Conservation (phyloP, 1,284 basidiomycete genomes). For the Rhodotorula sp. region DNA sequence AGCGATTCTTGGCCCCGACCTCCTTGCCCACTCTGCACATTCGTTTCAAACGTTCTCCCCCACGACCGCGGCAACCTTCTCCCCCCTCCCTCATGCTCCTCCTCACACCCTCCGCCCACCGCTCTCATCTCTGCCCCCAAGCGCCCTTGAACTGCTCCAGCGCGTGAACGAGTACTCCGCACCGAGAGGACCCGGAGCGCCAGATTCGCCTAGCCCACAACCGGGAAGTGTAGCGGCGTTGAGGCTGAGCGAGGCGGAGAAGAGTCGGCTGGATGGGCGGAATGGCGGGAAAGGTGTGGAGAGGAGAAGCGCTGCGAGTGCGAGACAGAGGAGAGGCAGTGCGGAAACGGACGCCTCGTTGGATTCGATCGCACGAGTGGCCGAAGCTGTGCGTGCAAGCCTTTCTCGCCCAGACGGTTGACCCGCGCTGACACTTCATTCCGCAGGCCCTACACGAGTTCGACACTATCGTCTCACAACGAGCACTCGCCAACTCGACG, state of each 20-base stretch:
- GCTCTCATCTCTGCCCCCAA: background rate
- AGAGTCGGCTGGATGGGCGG: background rate
- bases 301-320: background rate
- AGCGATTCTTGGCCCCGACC: background rate
- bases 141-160: slow-evolving; percentile 4
- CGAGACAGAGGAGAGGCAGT: background rate
- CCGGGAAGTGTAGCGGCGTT: slow-evolving; percentile 27
- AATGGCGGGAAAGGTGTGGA: background rate
- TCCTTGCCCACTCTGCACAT: background rate
- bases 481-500: background rate
- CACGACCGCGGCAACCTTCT: background rate
- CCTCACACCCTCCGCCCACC: slow-evolving; percentile 1
- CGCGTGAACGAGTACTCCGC: background rate
- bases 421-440: background rate
- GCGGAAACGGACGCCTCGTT: slow-evolving; percentile 5
- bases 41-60: background rate
- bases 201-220: slow-evolving; percentile 23
- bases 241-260: slow-evolving; percentile 2
- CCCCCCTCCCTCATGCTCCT: background rate
- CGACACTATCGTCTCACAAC: slow-evolving; percentile 19
- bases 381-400: slow-evolving; percentile 21
- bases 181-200: background rate
- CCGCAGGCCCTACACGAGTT: slow-evolving; percentile 31
- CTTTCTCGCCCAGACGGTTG: background rate
- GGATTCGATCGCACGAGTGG: slow-evolving; percentile 22